Evolutionary conservation across 2,329 filamentous ascomycete genomes (phyloP), one percentile per base, ranked within the genome.

Genomic region (Aspergillus fischeri): DNA sequence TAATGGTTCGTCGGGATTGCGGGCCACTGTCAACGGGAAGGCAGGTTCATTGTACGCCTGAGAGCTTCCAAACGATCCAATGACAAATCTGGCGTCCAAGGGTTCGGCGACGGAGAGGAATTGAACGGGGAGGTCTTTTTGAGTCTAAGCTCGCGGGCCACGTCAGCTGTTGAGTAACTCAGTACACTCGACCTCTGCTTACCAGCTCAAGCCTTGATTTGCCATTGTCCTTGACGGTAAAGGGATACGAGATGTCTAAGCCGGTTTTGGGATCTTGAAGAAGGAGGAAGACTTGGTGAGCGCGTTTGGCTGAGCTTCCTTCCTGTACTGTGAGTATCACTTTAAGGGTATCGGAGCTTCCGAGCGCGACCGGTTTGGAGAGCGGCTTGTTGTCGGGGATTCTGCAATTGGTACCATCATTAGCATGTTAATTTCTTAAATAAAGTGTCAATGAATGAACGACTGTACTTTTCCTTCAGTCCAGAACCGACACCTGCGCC

Each of bases 251-350:
- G 25, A 92, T 87, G 75, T 97, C 92, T 49, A 99, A 80, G 38
- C 90, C 91, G 10, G 86, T 87, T 11, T 81, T 78, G 10, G 82
- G 78, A 66, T 97, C 92, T 66, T 85, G 87, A 57, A 99, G 77
- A 17, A 94, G 82, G 54, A 99, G 81, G 79, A 97, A 97, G 5
- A 92, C 92, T 77, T 99, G 94, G 76, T 99, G 94, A 66, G 94
- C 91, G 63, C 90, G 86, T 81, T 92, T 93, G 49, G 85, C 83
- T 66, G 86, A 87, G 75, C 86, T 86, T 70, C 84, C 87, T 69
- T 96, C 91, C 72, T 89, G 88, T 8, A 91, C 83, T 35, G 91
- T 96, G 67, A 99, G 78, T 64, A 86, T 77, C 64, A 99, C 78
- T 79, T 94, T 96, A 70, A 97, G 80, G 45, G 86, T 86, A 70